Percentiles rank a stretch among this genome's conserved stretches.
Conservation (phyloP, 2,329 filamentous ascomycete genomes). For the Ophiobolus disseminans region DNA sequence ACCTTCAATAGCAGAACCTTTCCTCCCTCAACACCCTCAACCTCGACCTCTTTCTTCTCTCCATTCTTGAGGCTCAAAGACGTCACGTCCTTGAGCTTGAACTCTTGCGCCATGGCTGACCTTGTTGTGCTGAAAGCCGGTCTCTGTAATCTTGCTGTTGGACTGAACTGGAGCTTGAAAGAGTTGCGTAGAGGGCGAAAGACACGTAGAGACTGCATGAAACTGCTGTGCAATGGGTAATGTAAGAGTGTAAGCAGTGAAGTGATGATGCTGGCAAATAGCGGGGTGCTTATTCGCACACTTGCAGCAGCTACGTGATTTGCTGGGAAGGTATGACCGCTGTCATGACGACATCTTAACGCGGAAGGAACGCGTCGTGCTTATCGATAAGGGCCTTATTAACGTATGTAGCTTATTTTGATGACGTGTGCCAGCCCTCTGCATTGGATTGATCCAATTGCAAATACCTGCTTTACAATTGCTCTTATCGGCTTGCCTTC, state of each 20-base stretch:
- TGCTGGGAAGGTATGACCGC: conserved; percentile 5
- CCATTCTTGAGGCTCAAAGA: conserved; percentile 78
- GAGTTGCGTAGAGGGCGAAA: conserved; percentile 32
- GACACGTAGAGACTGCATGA: conserved; percentile 38
- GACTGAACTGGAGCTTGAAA: conserved; percentile 21
- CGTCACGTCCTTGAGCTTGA: conserved; percentile 75
- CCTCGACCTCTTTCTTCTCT: conserved; percentile 86
- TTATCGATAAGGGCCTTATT: conserved; percentile 1
- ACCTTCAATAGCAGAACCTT: conserved; percentile 88
- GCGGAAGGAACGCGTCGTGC: conserved; percentile 2
- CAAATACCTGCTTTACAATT: no score
- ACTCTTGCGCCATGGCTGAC: conserved; percentile 55
- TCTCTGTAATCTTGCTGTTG: conserved; percentile 22
- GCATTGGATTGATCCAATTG: no score
- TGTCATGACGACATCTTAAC: conserved; percentile 9
- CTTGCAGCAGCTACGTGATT: conserved; percentile 2
- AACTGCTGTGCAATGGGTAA: conserved; percentile 8
- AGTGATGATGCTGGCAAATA: conserved; percentile 13
- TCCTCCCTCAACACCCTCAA: conserved; percentile 84
- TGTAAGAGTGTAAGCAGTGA: conserved; percentile 1
- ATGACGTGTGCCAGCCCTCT: no score
- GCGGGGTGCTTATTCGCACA: conserved; percentile 3
- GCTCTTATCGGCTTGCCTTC: no score
- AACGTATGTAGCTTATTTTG: no score
- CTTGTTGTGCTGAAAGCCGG: conserved; percentile 35